These are phyloP conservation scores for Camellia granthamiana DNA, from an alignment of 148 eudicot genomes.

Conservation along the genomic window DNA sequence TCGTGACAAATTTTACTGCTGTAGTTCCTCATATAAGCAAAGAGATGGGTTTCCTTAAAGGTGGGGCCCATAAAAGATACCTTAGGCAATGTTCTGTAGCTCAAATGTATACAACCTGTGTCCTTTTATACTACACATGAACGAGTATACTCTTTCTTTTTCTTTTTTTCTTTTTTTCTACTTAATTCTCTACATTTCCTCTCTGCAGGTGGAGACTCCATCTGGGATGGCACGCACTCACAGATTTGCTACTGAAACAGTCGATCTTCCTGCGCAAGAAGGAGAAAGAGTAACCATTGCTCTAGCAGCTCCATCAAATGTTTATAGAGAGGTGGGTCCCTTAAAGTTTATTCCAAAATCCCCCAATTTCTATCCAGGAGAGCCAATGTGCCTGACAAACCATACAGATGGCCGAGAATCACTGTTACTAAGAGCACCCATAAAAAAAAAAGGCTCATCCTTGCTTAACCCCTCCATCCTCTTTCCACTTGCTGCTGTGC, in stretches of 20 bases:
- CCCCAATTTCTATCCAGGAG: conserved; percentile 73
- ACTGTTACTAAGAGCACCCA: conserved; percentile 77
- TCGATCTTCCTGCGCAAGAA: conserved; percentile 92
- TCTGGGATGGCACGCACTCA: conserved; percentile 85
- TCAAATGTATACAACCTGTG: background rate
- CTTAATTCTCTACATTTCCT: background rate
- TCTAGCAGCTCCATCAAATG: conserved; percentile 79
- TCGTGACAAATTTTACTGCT: background rate
- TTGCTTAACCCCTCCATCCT: conserved; percentile 60
- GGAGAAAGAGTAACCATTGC: conserved; percentile 95
- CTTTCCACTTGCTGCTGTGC: conserved; percentile 66
- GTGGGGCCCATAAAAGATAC: background rate
- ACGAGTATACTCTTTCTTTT: background rate
- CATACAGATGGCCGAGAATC: conserved; percentile 82
- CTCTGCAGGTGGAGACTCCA: conserved; percentile 80
- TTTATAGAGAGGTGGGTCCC: conserved; percentile 81
- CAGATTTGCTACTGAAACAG: conserved; percentile 87
- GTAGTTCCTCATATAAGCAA: background rate
- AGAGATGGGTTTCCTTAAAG: conserved; percentile 2
- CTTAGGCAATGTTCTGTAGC: background rate
- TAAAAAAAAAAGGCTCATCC: conserved; percentile 41
- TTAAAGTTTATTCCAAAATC: conserved; percentile 68
- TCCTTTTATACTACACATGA: background rate
- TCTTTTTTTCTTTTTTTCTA: background rate
- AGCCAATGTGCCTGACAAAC: conserved; percentile 85